These are phyloP conservation scores for Aspergillus brunneoviolaceus DNA, from an alignment of 2,329 filamentous ascomycete genomes.

Conservation along the genomic window DNA sequence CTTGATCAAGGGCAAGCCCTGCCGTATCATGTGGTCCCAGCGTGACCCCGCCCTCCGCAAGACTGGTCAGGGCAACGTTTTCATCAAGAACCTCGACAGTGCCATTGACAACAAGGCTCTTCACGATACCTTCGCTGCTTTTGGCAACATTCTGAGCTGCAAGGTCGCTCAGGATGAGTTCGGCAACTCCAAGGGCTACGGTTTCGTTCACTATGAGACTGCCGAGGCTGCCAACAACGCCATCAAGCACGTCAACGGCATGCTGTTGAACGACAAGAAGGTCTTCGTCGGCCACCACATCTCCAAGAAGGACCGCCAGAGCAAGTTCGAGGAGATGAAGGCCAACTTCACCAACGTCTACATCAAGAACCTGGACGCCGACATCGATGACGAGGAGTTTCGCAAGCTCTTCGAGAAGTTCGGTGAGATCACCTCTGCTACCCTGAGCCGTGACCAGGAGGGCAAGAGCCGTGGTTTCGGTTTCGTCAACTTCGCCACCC, in stretches of 20 bases:
- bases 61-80: conserved; percentile 98
- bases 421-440: conserved; percentile 93
- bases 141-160: conserved; percentile 98
- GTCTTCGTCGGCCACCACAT: conserved; percentile 99
- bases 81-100: conserved; percentile 99
- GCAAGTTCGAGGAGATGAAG: conserved; percentile 99
- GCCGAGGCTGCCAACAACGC: conserved; percentile 94
- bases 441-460: conserved; percentile 82
- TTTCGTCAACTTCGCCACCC: conserved; percentile 92
- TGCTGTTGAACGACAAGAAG: conserved; percentile 99
- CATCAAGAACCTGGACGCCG: conserved; percentile 91
- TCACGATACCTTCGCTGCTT: conserved; percentile 97
- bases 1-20: conserved; percentile 95
- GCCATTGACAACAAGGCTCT: conserved; percentile 99
- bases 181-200: conserved; percentile 96
- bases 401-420: conserved; percentile 87
- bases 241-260: conserved; percentile 99
- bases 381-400: conserved; percentile 92
- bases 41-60: conserved; percentile 98
- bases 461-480: conserved; percentile 95
- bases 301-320: conserved; percentile 99
- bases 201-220: conserved; percentile 99
- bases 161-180: conserved; percentile 98
- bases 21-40: conserved; percentile 99
- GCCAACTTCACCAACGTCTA: conserved; percentile 99